Base-by-base conservation (phyloP, 2,329 filamentous ascomycete species). In the Trichocomaceae sp. region DNA sequence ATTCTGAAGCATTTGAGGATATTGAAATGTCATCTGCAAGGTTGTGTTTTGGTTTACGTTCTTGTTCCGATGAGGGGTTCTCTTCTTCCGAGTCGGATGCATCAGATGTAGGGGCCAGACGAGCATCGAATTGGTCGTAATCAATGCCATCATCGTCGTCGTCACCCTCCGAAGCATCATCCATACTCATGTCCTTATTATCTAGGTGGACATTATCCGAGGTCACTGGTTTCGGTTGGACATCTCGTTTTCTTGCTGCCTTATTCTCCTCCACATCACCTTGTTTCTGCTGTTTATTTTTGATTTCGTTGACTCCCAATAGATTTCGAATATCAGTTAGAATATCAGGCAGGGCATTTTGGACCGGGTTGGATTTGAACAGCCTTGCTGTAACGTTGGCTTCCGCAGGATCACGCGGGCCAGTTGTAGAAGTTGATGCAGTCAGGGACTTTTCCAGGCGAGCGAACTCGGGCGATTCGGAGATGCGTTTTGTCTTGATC, bases 301-400 rank as follows among this genome's bases (percentile, higher is more conserved):
- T 55, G 20, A 56, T 52, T 44, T 66, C 61, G 4, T 69, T 66
- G 20, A 75, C 17, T 3, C 70, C 71, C 20, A 78, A 58, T 37
- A 75, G 54, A 49, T 62, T 64, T 19, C 68, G 66, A 54, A 79
- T 69, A 17, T 66, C 71, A 37, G 64, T 63, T 63, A 78, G 67
- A 23, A 78, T 70, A 35, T 72, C 72, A 20, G 76, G 74, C 44
- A 84, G 66, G 2, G 75, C 78, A 59, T 79, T 76, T 65, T 79
- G 79, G 12, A 83, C 80, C 0, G 79, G 80, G 52, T 75, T 78
- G 13, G 81, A 81, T 57, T 83, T 84, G 63, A 80, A 84, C 50
- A 85, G 60, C 51, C 83, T 69, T 13, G 80, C 82, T 47, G 76
- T 71, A 13, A 85, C 81, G 68, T 85, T 85, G 17, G 79, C 71